A percentile compares a stretch with the other conserved stretches of the same genome.
These are phyloP conservation scores for Sphenostylis stenocarpa DNA, from an alignment of 306 rosid genomes.

Conservation along the genomic window DNA sequence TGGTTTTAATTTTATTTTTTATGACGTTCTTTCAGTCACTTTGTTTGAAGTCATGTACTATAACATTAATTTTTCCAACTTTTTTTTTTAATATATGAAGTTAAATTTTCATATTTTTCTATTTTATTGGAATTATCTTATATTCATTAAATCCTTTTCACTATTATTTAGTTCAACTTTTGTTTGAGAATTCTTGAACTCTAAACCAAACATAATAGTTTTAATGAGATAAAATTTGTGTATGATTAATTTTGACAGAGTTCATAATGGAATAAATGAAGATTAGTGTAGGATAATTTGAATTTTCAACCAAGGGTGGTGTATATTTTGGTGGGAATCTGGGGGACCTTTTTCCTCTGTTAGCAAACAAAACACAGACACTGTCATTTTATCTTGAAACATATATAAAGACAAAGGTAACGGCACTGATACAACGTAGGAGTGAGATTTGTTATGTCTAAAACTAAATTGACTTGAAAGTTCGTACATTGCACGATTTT, in stretches of 20 bases:
- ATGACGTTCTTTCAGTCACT: neutral
- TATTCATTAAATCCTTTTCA: no score
- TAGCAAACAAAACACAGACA: neutral
- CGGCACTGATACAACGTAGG: neutral
- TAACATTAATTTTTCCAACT: no score
- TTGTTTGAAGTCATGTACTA: neutral
- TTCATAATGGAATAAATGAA: neutral
- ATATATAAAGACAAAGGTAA: neutral
- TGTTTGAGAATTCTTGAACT: no score
- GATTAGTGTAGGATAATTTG: neutral
- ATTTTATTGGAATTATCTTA: no score
- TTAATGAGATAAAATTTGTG: neutral
- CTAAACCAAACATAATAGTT: no score
- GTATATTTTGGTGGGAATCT: constrained; percentile 5
- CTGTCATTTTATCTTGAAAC: neutral
- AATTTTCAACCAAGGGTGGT: neutral
- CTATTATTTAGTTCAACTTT: no score
- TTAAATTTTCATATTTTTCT: no score
- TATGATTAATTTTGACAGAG: neutral
- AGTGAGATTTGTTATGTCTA: neutral
- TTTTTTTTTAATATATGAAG: no score
- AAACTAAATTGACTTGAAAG: neutral
- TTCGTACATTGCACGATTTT: neutral
- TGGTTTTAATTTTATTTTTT: neutral
- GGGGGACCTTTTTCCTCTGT: neutral